These are phyloP conservation scores for Annulohypoxylon moriforme DNA, from an alignment of 495 filamentous ascomycete genomes.

Conservation along the genomic window DNA sequence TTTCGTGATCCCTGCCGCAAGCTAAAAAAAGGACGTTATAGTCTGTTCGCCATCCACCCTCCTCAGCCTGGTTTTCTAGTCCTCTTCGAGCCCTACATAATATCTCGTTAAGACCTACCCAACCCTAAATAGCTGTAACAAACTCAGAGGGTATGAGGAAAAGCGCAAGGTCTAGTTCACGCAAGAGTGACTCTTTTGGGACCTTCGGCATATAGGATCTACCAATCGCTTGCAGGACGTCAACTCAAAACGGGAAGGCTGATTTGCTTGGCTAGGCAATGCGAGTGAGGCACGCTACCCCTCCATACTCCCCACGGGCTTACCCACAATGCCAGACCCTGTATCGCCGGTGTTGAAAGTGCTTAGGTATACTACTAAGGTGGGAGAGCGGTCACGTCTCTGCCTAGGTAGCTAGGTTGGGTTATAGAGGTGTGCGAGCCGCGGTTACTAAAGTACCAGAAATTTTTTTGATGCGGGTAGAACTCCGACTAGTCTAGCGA, in stretches of 20 bases:
- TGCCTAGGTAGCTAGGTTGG: not conserved
- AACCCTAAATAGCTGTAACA: slow-evolving; percentile 40
- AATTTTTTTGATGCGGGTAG: slow-evolving; percentile 19
- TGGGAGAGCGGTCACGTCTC: slow-evolving; percentile 15
- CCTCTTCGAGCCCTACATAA: slow-evolving; percentile 22
- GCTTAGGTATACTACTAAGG: not conserved
- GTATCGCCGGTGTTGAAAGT: slow-evolving; percentile 15
- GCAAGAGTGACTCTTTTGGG: slow-evolving; percentile 27
- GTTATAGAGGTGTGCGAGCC: slow-evolving; percentile 13
- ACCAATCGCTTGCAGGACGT: slow-evolving; percentile 31
- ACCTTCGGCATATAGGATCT: slow-evolving; percentile 35
- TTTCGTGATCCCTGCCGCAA: slow-evolving; percentile 47
- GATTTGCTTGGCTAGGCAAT: slow-evolving; percentile 28
- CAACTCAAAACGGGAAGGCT: slow-evolving; percentile 38
- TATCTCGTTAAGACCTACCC: slow-evolving; percentile 30
- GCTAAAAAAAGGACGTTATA: slow-evolving; percentile 44
- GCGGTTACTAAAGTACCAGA: slow-evolving; percentile 4
- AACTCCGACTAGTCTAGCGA: slow-evolving; percentile 8
- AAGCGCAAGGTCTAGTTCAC: slow-evolving; percentile 29
- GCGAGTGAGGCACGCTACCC: slow-evolving; percentile 22
- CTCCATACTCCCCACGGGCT: slow-evolving; percentile 31
- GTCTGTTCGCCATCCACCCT: slow-evolving; percentile 35
- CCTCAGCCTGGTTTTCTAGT: slow-evolving; percentile 11
- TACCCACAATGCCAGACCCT: slow-evolving; percentile 40
- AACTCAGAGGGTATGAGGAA: slow-evolving; percentile 24